Base-by-base conservation (phyloP, 306 rosid species). In the Rosa persica region DNA sequence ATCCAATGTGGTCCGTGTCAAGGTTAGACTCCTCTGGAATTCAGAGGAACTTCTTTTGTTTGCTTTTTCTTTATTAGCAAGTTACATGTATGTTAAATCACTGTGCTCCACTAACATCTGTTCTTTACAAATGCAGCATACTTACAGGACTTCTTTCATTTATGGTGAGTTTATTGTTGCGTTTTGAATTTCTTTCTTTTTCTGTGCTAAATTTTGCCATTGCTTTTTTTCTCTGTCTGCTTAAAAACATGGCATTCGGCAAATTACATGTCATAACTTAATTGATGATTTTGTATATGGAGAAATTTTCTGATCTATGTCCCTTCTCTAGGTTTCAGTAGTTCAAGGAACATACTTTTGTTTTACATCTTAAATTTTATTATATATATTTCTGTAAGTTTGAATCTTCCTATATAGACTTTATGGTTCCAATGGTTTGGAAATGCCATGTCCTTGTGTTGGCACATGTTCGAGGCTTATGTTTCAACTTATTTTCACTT, bases 1-100 rank as follows among this genome's bases (percentile, higher is more conserved):
- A 95, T 89, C 99, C 99, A 17, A 91, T 95, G 98, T 95, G 99
- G 99, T 95, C 98, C 11, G 98, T 91, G 19, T 91, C 99, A 73
- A 95, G 98, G 99, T 95, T 79, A 84, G 93, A 58, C 47, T n/a
- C 57, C 20, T 80, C 27, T 52, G 57, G 49, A 64, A 74, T 71
- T 54, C 3, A 58, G 44, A 51, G 43, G 23, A 47, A 38, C 70
- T 19, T 65, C 71, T 70, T 49, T 68, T 17, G 36, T 44, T 47
- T 67, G 40, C 81, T 78, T 16, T 55, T 72, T 36, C 57, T 54
- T 84, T 75, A 54, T 81, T 76, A 51, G 15, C 22, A 60, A 80
- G 74, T 61, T 39, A 11, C 47, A 67, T 74, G 73, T 16, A 68
- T 38, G 36, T 55, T 52, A 60, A 72, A 81, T 51, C 62, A 62